A percentile compares a stretch with the other conserved stretches of the same genome.
Evolutionary conservation across 1,284 basidiomycete genomes (phyloP).

Genomic region (Microbotryum silenes-acaulis): DNA sequence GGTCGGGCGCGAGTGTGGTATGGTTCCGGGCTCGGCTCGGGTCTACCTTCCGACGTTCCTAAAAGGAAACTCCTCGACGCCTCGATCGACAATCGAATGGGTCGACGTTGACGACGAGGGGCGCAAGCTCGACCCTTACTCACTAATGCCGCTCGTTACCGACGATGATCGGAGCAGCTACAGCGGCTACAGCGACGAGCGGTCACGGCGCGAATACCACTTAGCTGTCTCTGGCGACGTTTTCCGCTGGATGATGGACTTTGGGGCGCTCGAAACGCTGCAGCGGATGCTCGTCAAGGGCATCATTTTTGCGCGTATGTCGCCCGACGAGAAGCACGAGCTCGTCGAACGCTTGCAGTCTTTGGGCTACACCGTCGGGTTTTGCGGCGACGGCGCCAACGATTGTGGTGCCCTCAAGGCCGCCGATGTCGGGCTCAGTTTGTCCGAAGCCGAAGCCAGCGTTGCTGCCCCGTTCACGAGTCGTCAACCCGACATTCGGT

Average conservation of each 20-base stretch:
- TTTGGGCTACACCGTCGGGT: conserved; percentile 90
- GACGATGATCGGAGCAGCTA: conserved; percentile 39
- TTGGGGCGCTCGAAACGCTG: conserved; percentile 85
- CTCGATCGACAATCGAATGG: conserved; percentile 76
- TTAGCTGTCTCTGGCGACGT: conserved; percentile 93
- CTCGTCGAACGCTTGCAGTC: conserved; percentile 88
- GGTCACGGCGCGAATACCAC: conserved; percentile 66
- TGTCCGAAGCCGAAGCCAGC: conserved; percentile 96
- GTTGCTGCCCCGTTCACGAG: conserved; percentile 99
- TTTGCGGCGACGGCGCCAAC: conserved; percentile 99
- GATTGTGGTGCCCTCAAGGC: conserved; percentile 98
- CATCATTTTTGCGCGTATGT: conserved; percentile 97
- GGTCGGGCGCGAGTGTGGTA: conserved; percentile 87
- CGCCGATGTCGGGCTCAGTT: conserved; percentile 91
- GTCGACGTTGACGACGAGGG: conserved; percentile 79
- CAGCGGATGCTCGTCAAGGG: conserved; percentile 98
- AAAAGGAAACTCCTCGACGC: conserved; percentile 55
- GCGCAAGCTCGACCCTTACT: conserved; percentile 81
- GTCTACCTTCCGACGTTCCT: conserved; percentile 84
- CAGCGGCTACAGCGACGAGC: conserved; percentile 30
- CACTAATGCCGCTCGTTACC: conserved; percentile 59
- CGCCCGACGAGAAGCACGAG: conserved; percentile 98
- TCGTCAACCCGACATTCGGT: conserved; percentile 86
- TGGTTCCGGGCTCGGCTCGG: conserved; percentile 80
- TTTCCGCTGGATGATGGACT: conserved; percentile 97